Base-by-base conservation (phyloP, 495 filamentous ascomycete species). In the Podospora appendiculata region DNA sequence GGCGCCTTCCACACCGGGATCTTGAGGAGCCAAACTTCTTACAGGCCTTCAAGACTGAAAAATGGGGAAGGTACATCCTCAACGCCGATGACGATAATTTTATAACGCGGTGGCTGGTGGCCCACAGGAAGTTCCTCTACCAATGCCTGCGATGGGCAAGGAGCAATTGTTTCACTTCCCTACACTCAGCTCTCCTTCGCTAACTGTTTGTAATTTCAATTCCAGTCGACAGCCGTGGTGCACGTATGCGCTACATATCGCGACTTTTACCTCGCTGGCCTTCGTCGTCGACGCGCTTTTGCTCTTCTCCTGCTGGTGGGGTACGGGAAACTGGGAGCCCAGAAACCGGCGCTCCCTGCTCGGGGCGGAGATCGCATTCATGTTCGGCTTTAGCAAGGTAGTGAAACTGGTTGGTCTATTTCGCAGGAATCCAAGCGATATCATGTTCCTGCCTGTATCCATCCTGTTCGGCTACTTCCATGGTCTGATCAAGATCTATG, bases 71-170 rank as follows among this genome's bases (percentile, higher is more conserved):
- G 56, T 86, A 82, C 59, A 84, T 84, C 42, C 72, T 92, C 55
- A 89, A 90, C 62, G 84, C 85, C 7, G 88, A 90, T 58, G 88
- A 92, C 60, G 88, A 92, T 70, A 90, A 90, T 65, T 90, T 86
- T 62, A 83, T 90, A 42, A 90, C 88, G 6, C 79, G 87, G 32
- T 92, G 86, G 83, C 77, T 90, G 64, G 83, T 88, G 45, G 81
- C 80, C 25, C 81, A 89, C 63, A 68, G 70, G 40, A 85, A 83
- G 57, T 91, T 87, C 60, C 67, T 90, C 47, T 82, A 81, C 62
- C 88, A 92, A 69, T 90, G 87, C 65, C 75, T 86, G 9, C 80
- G 88, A 32, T 92, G 88, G 88, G 86, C 86, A 25, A 74, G 88
- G 57, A 88, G 84, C 69, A 89, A 89, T 64, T 90, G n/a, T n/a